Base-by-base conservation (phyloP, 2,329 filamentous ascomycete species). In the Sporothrix dimorphospora region DNA sequence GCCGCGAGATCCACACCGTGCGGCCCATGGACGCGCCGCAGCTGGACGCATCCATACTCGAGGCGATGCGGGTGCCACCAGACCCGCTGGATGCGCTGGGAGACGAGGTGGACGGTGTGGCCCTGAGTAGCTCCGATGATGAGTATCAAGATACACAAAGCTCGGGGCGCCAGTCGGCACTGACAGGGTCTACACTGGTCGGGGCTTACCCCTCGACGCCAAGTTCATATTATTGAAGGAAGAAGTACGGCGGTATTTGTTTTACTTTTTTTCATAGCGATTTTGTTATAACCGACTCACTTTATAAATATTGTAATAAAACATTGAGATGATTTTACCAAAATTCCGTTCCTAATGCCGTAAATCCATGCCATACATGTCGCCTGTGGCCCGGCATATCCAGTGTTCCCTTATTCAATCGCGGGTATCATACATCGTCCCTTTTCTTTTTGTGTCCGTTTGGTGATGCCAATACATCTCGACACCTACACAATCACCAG, bases 1-100 rank as follows among this genome's bases (percentile, higher is more conserved):
- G 95, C 1, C 89, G 95, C 74, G 94, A 98, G 77, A 94, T 97
- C 70, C 92, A 97, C 75, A 87, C 85, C 0, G 83, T 93, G 47
- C 91, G 90, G 77, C 85, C 89, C 0, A 98, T 90, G 76, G 83
- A 86, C 7, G 87, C 89, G 0, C 91, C 92, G 0, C 79, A 82
- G 1, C 81, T 98, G 12, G 91, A 92, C 57, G 83, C 86, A 12
- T 87, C 90, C 38, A 83, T 87, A 0, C 82, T 98, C 12, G 88
- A 90, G 68, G 82, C 83, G 1, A 89, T 90, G 87, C 83, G 87
- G 34, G 84, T 84, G 27, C 85, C 84, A 4, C 85, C 85, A 1
- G 85, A 87, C 72, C 79, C 80, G 21, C 76, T 76, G 7, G 85
- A 86, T 71, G 81, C 83, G 68, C 82, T 80, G 53, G 82, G 78